Evolutionary conservation across 2,329 filamentous ascomycete species (phyloP).

Genomic region (Colletotrichum eremochloae): DNA sequence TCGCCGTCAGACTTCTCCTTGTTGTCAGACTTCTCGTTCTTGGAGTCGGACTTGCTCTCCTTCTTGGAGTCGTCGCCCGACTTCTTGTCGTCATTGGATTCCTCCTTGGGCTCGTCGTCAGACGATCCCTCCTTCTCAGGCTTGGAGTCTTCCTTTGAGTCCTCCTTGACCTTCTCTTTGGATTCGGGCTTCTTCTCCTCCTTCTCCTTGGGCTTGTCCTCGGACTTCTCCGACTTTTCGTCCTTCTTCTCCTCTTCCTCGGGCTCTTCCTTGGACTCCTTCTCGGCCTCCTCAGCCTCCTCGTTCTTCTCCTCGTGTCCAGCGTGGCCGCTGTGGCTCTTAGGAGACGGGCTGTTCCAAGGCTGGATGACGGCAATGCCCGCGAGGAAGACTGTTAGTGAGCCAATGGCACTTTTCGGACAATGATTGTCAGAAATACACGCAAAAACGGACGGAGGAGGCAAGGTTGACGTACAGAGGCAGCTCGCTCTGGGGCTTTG

Average conservation of each 20-base stretch:
- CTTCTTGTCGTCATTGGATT: constrained; percentile 43
- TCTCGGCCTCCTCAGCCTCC: constrained; percentile 42
- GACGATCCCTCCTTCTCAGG: constrained; percentile 40
- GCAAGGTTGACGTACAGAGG: constrained; percentile 24
- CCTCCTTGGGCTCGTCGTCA: constrained; percentile 42
- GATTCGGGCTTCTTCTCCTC: constrained; percentile 35
- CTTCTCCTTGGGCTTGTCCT: constrained; percentile 45
- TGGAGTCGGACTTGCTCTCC: constrained; percentile 43
- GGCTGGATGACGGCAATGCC: constrained; percentile 37
- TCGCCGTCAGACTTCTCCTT: constrained; percentile 30
- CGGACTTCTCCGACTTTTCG: constrained; percentile 32
- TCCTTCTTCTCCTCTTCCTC: constrained; percentile 36
- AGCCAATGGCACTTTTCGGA: constrained; percentile 28
- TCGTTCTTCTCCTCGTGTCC: constrained; percentile 16
- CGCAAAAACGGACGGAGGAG: not conserved
- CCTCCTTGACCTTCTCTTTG: constrained; percentile 40
- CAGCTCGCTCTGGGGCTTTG: constrained; percentile 39
- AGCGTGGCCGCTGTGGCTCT: constrained; percentile 29
- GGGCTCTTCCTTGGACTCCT: constrained; percentile 28
- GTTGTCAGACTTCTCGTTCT: constrained; percentile 27
- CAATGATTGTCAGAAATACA: not conserved
- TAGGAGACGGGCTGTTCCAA: constrained; percentile 27
- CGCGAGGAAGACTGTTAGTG: constrained; percentile 26
- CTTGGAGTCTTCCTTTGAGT: constrained; percentile 35
- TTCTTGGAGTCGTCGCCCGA: constrained; percentile 39